Evolutionary conservation across 192 early-diverging fungal species (phyloP).

Genomic region (Backusella mclennaniae): DNA sequence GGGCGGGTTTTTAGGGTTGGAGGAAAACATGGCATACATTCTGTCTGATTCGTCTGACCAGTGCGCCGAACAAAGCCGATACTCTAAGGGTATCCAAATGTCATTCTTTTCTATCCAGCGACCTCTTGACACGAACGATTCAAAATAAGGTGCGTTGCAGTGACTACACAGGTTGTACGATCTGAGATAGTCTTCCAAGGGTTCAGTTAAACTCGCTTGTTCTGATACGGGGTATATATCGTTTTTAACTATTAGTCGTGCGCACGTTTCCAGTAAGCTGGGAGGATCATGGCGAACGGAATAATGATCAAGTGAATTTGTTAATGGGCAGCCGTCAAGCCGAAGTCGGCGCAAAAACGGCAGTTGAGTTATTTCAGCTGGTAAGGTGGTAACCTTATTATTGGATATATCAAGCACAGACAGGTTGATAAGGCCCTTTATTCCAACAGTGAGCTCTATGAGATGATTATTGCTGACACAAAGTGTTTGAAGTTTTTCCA

Average conservation of each 20-base stretch:
- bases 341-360: constrained; percentile 63
- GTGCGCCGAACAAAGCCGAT: constrained; percentile 70
- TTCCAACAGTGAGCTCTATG: constrained; percentile 55
- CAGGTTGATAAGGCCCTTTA: constrained; percentile 57
- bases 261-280: constrained; percentile 72
- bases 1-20: background rate
- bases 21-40: constrained; percentile 54
- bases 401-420: constrained; percentile 64
- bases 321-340: constrained; percentile 55
- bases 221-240: background rate
- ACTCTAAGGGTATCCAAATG: constrained; percentile 57
- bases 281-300: constrained; percentile 48
- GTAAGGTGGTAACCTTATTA: constrained; percentile 66
- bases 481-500: constrained; percentile 63
- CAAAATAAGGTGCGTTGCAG: constrained; percentile 82
- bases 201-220: background rate
- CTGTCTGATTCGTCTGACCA: constrained; percentile 72
- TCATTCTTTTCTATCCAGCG: constrained; percentile 63
- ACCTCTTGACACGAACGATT: constrained; percentile 58
- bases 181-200: constrained; percentile 57
- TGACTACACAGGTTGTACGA: constrained; percentile 62
- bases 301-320: constrained; percentile 30
- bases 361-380: constrained; percentile 72
- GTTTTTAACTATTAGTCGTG: constrained; percentile 37
- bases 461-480: constrained; percentile 61